These are phyloP conservation scores for Candolleomyces eurysporus DNA, from an alignment of 768 basidiomycete species.

Conservation along the genomic window DNA sequence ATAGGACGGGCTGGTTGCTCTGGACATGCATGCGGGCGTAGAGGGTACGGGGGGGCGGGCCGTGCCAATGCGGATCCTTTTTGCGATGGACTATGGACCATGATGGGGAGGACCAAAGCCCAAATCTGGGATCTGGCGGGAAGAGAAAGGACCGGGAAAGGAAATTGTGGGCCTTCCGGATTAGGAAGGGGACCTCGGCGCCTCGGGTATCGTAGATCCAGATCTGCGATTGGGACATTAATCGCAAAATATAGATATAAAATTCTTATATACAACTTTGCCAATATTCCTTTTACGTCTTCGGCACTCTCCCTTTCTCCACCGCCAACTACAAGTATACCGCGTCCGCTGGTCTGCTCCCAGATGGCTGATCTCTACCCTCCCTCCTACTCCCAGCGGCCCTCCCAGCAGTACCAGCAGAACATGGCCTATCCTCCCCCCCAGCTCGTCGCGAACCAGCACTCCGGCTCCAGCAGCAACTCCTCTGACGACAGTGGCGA, in stretches of 20 bases:
- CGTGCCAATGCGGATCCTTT: background rate
- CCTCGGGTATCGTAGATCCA: conserved; percentile 30
- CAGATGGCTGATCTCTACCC: conserved; percentile 58
- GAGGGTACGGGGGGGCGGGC: background rate
- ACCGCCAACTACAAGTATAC: conserved; percentile 28
- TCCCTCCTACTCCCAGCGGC: conserved; percentile 35
- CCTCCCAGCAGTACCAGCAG: conserved; percentile 27
- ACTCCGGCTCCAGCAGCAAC: conserved; percentile 37
- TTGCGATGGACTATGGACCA: background rate
- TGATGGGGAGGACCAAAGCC: background rate
- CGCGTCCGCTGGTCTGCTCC: background rate
- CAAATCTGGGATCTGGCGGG: conserved; percentile 11
- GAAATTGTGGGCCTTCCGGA: conserved; percentile 8
- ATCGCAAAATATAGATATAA: background rate
- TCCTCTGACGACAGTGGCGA: conserved; percentile 51
- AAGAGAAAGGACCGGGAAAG: conserved; percentile 15
- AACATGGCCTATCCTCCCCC: conserved; percentile 32
- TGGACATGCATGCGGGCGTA: background rate
- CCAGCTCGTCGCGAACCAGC: conserved; percentile 35
- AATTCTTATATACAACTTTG: background rate
- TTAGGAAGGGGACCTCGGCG: conserved; percentile 32
- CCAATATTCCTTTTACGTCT: conserved; percentile 34
- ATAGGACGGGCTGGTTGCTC: background rate
- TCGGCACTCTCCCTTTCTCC: conserved; percentile 45
- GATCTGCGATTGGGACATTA: conserved; percentile 12